Conservation (phyloP, 1,284 basidiomycete species). For the Ustilago nuda region DNA sequence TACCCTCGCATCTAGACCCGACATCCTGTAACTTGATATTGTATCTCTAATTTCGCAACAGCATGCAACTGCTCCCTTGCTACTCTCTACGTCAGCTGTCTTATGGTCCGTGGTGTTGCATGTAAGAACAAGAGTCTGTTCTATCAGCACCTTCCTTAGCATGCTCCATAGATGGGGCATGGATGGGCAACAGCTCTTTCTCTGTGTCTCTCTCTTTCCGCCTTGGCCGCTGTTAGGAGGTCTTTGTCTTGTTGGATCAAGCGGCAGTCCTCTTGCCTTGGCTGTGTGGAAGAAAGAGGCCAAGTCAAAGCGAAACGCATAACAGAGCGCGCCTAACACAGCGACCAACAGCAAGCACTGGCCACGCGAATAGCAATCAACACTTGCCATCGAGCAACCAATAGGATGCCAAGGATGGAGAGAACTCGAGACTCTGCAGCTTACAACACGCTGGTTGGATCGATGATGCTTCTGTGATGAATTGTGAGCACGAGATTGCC, state of each 20-base stretch:
- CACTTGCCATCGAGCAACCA: background rate
- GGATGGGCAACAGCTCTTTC: slow-evolving; percentile 3
- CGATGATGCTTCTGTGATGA: too few species aligned
- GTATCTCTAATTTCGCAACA: background rate
- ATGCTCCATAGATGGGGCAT: background rate
- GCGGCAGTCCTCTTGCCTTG: background rate
- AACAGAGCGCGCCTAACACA: background rate
- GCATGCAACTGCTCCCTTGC: too few species aligned
- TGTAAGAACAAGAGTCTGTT: too few species aligned
- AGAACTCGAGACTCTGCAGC: too few species aligned
- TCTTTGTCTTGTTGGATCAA: background rate
- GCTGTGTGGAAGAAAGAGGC: background rate
- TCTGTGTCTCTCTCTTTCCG: background rate
- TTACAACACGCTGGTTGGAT: too few species aligned
- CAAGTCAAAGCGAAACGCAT: background rate
- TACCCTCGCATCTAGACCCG: background rate
- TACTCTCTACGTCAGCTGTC: too few species aligned
- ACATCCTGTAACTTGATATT: background rate
- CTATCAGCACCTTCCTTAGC: too few species aligned
- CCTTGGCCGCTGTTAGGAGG: background rate
- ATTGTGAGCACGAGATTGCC: background rate
- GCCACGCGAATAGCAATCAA: background rate
- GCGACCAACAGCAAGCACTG: background rate
- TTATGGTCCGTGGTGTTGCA: too few species aligned
- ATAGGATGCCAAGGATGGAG: background rate